Evolutionary conservation across 2,329 filamentous ascomycete genomes (phyloP), one percentile per base, ranked within the genome.

Genomic region (Trichoderma sp.): DNA sequence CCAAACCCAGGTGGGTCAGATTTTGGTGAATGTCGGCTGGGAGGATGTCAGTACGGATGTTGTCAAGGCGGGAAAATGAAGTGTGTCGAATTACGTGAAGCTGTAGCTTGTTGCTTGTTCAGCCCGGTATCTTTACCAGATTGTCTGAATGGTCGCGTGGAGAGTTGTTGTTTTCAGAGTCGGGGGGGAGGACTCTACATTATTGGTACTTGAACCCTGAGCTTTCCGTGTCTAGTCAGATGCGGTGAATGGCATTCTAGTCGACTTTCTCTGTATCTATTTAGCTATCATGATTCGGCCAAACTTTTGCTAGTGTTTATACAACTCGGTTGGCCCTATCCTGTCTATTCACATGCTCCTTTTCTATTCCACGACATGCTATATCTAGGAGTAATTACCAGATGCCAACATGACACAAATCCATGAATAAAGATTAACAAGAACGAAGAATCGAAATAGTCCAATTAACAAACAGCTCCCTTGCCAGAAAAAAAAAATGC

Each of bases 11-110:
- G 82, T 90, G 9, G 89, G 90, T 17, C 84, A 81, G 52, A 89
- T 94, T 68, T 80, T 95, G 34, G 83, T 85, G 69, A 86, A 86
- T 53, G 84, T 92, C 61, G 86, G 87, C 1, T 90, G 91, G 81
- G 90, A 93, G 73, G 87, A 91, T 73, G 77, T 92, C 63, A 83
- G 87, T 52, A 64, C 25, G 39, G 70, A 74, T 63, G 71, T 71
- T 64, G 71, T 74, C 71, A 76, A 73, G 64, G 68, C 70, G 53
- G 74, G 74, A 67, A 72, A 71, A 50, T 67, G 35, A 67, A 42
- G 27, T 22, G 27, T 19, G 15, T 61, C 42, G 17, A 48, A 34
- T 48, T 42, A 58, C 10, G 27, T 22, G 2, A 52, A 50, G 12
- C 4, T 63, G 67, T 39, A 52, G n/a, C 17, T 27, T 53, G 4